Conservation (phyloP, 495 filamentous ascomycete species). For the Pyrenula massariospora region DNA sequence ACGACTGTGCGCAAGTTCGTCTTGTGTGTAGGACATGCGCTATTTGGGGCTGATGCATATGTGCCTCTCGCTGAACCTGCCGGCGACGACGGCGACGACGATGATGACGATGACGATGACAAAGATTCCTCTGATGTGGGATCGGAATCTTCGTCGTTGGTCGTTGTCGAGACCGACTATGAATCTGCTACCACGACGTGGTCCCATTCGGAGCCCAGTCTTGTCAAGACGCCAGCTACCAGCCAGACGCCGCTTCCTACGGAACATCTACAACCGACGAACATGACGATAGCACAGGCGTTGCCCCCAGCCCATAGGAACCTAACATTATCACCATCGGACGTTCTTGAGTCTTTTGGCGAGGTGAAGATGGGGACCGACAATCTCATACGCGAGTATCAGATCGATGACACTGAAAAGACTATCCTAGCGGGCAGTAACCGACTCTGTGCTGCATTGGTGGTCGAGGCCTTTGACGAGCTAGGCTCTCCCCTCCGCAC, state of each 20-base stretch:
- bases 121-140: background rate
- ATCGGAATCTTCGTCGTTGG: slow-evolving; percentile 5
- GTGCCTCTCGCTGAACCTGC: background rate
- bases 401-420: slow-evolving; percentile 20
- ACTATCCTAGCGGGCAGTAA: slow-evolving; percentile 16
- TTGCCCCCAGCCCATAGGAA: background rate
- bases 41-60: background rate
- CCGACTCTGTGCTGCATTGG: slow-evolving; percentile 24
- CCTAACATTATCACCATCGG: background rate
- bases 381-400: slow-evolving; percentile 22
- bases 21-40: slow-evolving; percentile 8
- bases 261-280: background rate
- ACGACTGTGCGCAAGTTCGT: slow-evolving; percentile 12
- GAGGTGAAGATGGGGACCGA: slow-evolving; percentile 24
- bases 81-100: slow-evolving; percentile 2
- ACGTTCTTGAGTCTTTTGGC: slow-evolving; percentile 16
- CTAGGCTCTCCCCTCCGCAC: slow-evolving; percentile 22
- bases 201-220: background rate
- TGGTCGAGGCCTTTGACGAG: slow-evolving; percentile 31
- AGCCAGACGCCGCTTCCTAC: slow-evolving; percentile 9
- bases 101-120: background rate
- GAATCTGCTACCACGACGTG: slow-evolving; percentile 1
- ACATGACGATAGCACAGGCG: background rate
- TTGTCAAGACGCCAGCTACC: slow-evolving; percentile 6
- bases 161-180: slow-evolving; percentile 2